phyloP scores from a whole-genome alignment of 441 rosid species.

The Rhodomyrtus psidioides region DNA sequence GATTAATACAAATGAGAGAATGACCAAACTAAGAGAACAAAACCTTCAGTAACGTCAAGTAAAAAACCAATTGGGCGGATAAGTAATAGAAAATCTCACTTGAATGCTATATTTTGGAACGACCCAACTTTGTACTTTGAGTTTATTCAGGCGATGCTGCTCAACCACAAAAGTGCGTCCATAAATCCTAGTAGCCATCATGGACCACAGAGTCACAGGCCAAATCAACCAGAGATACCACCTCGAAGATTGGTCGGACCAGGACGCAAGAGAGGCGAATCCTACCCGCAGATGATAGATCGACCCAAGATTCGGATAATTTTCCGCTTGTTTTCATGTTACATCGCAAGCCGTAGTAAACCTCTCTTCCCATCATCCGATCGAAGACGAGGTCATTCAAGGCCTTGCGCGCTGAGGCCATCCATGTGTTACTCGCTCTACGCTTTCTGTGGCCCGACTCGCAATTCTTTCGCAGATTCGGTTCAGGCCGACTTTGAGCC shows the following conservation, averaged over 20 bases:
- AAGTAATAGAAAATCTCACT: slow-evolving; percentile 8
- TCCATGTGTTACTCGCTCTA: no score
- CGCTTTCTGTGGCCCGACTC: no score
- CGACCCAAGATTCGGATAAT: slow-evolving; percentile 33
- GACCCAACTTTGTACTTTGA: slow-evolving; percentile 42
- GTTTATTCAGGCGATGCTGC: slow-evolving; percentile 26
- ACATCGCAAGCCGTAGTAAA: no score
- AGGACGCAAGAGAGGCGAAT: slow-evolving; percentile 18
- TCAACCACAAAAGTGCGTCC: slow-evolving; percentile 28
- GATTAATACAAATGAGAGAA: not conserved
- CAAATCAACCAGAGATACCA: slow-evolving; percentile 25
- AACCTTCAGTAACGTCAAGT: not conserved
- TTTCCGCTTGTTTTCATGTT: no score
- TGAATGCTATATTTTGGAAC: slow-evolving; percentile 33
- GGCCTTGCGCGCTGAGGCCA: no score
- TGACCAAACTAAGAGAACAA: not conserved
- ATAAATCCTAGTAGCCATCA: slow-evolving; percentile 8
- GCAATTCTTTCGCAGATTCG: no score
- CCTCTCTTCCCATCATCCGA: no score
- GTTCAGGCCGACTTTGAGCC: no score
- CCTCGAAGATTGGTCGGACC: slow-evolving; percentile 3
- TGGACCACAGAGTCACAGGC: slow-evolving; percentile 18
- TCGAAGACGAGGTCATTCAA: no score
- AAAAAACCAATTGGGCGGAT: not conserved
- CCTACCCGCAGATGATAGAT: slow-evolving; percentile 36